Percentiles rank a stretch among this genome's conserved stretches.
phyloP scores from a whole-genome alignment of 768 basidiomycete species.

The Pleurotus sapidus region DNA sequence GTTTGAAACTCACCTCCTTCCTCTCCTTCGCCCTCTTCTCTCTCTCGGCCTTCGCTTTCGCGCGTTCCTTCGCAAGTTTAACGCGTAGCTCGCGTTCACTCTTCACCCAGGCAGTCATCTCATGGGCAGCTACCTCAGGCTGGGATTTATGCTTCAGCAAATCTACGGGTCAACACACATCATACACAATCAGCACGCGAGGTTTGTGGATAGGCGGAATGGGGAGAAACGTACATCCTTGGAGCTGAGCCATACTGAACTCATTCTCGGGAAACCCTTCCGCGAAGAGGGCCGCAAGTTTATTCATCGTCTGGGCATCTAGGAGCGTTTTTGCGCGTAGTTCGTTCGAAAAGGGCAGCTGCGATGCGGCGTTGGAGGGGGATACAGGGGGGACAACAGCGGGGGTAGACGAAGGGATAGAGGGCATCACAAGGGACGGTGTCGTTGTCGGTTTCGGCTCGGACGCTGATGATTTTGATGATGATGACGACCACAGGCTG shows the following conservation, averaged over 20 bases:
- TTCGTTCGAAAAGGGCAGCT: background rate
- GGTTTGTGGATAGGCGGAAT: slow-evolving; percentile 11
- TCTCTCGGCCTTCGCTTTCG: slow-evolving; percentile 49
- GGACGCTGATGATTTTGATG: slow-evolving; percentile 37
- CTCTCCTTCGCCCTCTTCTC: slow-evolving; percentile 57
- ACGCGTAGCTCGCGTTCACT: slow-evolving; percentile 75
- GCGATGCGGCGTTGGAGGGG: background rate
- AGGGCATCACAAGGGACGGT: slow-evolving; percentile 37
- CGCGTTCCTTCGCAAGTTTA: slow-evolving; percentile 59
- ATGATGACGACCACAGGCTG: slow-evolving; percentile 34
- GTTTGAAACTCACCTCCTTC: slow-evolving; percentile 47
- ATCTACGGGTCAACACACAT: slow-evolving; percentile 39
- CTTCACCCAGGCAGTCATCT: slow-evolving; percentile 69
- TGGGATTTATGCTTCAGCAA: slow-evolving; percentile 82
- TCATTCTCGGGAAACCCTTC: slow-evolving; percentile 81
- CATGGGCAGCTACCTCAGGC: slow-evolving; percentile 71
- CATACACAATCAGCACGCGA: slow-evolving; percentile 4
- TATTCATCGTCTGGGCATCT: slow-evolving; percentile 57
- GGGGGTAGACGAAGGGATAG: slow-evolving; percentile 29
- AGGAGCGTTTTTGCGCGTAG: slow-evolving; percentile 35
- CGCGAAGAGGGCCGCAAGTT: slow-evolving; percentile 77
- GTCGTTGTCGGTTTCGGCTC: slow-evolving; percentile 33
- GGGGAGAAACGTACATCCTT: slow-evolving; percentile 60
- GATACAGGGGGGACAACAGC: slow-evolving; percentile 19
- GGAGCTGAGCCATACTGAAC: slow-evolving; percentile 86